Conservation (phyloP, 306 rosid species). For the Citrullus mucosospermus region DNA sequence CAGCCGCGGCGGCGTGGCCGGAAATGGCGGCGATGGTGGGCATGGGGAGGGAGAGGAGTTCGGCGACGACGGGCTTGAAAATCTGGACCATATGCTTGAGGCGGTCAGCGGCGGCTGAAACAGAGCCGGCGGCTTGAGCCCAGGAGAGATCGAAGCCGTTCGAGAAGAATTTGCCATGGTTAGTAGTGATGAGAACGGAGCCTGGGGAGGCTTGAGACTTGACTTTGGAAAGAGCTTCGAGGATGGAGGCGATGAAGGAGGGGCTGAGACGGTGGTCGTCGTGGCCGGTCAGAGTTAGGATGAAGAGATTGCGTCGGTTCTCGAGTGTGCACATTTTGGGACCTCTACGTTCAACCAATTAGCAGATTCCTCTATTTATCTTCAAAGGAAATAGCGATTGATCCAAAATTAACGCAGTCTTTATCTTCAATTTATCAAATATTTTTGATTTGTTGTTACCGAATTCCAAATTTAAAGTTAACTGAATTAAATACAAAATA, state of each 20-base stretch:
- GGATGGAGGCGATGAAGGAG: constrained; percentile 30
- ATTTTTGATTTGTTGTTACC: no score
- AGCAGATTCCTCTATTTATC: neutral
- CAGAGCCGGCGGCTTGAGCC: constrained; percentile 39
- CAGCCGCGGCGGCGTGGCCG: constrained; percentile 62
- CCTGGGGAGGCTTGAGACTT: constrained; percentile 36
- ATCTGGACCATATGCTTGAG: constrained; percentile 25
- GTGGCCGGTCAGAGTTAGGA: constrained; percentile 43
- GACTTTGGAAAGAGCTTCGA: constrained; percentile 26
- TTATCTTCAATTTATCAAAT: no score
- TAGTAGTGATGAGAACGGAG: constrained; percentile 61
- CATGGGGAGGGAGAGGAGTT: constrained; percentile 47
- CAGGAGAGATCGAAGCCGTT: constrained; percentile 64
- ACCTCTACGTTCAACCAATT: neutral
- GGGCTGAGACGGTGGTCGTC: constrained; percentile 48
- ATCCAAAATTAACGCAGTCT: neutral
- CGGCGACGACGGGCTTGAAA: constrained; percentile 38
- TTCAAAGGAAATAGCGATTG: neutral
- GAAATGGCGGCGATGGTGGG: constrained; percentile 57
- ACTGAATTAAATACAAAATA: no score
- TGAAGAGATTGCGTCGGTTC: constrained; percentile 48
- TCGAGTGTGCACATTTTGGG: constrained; percentile 43
- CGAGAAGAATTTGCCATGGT: constrained; percentile 56
- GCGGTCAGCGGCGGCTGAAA: constrained; percentile 24
- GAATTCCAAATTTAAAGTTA: no score